These are phyloP conservation scores for Candida multigemmis DNA, from an alignment of 805 yeast genomes.

Conservation along the genomic window DNA sequence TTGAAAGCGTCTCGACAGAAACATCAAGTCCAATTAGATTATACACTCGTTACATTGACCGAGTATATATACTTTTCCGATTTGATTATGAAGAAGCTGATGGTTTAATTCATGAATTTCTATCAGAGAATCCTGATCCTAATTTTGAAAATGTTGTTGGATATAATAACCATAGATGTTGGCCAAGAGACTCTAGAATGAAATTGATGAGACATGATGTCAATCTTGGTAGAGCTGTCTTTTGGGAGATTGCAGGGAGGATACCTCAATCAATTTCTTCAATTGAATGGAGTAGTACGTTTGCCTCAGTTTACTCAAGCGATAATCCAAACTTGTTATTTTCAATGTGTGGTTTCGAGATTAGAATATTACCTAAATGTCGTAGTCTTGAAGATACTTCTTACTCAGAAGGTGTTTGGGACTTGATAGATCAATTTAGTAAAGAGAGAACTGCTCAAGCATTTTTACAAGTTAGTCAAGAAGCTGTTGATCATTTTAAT, in stretches of 20 bases:
- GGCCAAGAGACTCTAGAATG: constrained; percentile 95
- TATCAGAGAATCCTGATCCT: constrained; percentile 87
- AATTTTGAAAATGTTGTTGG: constrained; percentile 81
- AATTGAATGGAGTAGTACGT: constrained; percentile 70
- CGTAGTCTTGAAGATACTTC: constrained; percentile 47
- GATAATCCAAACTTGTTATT: constrained; percentile 86
- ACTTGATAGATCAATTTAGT: constrained; percentile 55
- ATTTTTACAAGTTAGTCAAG: constrained; percentile 71
- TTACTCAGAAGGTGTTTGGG: constrained; percentile 87
- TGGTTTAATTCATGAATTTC: constrained; percentile 64
- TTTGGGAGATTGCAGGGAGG: constrained; percentile 81
- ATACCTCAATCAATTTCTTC: constrained; percentile 68
- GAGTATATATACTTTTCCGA: constrained; percentile 69
- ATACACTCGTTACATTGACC: constrained; percentile 78
- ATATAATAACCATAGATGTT: constrained; percentile 80
- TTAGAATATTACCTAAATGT: constrained; percentile 71
- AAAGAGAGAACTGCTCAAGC: constrained; percentile 89
- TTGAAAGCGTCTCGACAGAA: constrained; percentile 50
- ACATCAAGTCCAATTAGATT: constrained; percentile 65
- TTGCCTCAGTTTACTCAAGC: constrained; percentile 81
- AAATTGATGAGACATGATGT: constrained; percentile 85
- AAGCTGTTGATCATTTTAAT: constrained; percentile 71
- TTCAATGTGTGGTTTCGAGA: constrained; percentile 93
- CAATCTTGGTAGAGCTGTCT: constrained; percentile 82
- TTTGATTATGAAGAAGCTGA: constrained; percentile 67